Evolutionary conservation across 148 eudicot species (phyloP), one percentile per base, ranked within the genome.

Genomic region (Amaranthus hypochondriacus): DNA sequence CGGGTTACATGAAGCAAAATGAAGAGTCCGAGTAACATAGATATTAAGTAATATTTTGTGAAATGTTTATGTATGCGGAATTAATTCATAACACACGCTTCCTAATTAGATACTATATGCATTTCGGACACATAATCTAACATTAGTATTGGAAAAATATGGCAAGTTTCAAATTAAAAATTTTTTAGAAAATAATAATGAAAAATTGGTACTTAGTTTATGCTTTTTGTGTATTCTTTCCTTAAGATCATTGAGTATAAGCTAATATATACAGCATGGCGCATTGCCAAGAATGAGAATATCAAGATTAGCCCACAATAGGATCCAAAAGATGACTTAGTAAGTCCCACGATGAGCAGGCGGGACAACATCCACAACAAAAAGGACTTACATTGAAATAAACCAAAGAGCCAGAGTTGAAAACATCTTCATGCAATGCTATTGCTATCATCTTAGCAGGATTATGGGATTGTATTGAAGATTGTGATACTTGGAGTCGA

Each of bases 391-490:
- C 98, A 80, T 88, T 74, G 83, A 77, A 91, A 86, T 88, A 91
- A 61, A 84, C 81, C 46, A 64, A 82, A 15, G 93, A 81, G 73
- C 86, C 88, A 44, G 98, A 94, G 81, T 86, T 78, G 46, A 94
- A 80, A 67, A 94, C 98, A 73, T 86, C 85, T 85, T 89, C 91
- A 82, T 89, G 90, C 85, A 91, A 70, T 78, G 97, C 83, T 48
- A 94, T 87, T 59, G 81, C 86, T 68, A 86, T 78, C 97, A 94
- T 89, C 78, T 87, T 91, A 43, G 84, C 74, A 49, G 82, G 80
- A 48, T 76, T 74, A 46, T 81, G 68, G 69, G 80, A 81, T 56
- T 87, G 76, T 56, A 14, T 12, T 56, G 77, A 79, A 68, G 73
- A 80, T 78, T 53, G 80, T 60, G 68, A 72, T 50, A 69, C 53